phyloP scores from a whole-genome alignment of 2,329 filamentous ascomycete genomes.

The Hyphodiscus sp. region DNA sequence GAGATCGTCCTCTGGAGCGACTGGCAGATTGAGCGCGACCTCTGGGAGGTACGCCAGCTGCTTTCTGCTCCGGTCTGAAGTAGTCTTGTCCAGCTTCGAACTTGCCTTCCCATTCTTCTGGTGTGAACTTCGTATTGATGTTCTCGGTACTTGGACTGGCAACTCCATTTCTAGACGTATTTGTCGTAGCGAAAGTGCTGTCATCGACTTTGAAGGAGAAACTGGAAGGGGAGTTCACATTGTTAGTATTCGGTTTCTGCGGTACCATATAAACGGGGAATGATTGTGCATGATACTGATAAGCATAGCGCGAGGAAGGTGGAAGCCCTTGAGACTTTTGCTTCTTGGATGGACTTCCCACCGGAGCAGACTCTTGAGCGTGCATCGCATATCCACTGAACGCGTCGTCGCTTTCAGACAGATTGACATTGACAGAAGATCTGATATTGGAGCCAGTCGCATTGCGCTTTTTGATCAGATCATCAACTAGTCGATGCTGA shows the following conservation, averaged over 20 bases:
- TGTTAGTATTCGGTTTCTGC: conserved; percentile 25
- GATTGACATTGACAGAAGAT: background rate
- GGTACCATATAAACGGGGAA: background rate
- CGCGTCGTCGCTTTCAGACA: background rate
- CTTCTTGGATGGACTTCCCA: background rate
- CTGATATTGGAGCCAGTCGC: background rate
- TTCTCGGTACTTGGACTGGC: conserved; percentile 48
- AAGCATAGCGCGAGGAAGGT: background rate
- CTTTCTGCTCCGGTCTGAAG: conserved; percentile 23
- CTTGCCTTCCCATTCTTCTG: conserved; percentile 38
- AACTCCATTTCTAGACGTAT: conserved; percentile 35
- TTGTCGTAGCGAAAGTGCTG: conserved; percentile 34
- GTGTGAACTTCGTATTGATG: conserved; percentile 55
- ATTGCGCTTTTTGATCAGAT: conserved; percentile 14
- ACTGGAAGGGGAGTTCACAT: conserved; percentile 36
- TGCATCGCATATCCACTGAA: background rate
- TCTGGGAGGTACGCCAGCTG: conserved; percentile 9
- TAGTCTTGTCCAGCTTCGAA: conserved; percentile 28
- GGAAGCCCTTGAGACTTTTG: background rate
- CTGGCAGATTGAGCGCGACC: conserved; percentile 22
- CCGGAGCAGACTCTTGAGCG: background rate
- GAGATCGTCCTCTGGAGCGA: conserved; percentile 26
- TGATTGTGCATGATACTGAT: background rate
- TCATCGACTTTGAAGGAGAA: conserved; percentile 44
- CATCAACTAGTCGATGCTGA: conserved; percentile 16